These are phyloP conservation scores for Prunus dulcis DNA, from an alignment of 306 rosid genomes.

Conservation along the genomic window DNA sequence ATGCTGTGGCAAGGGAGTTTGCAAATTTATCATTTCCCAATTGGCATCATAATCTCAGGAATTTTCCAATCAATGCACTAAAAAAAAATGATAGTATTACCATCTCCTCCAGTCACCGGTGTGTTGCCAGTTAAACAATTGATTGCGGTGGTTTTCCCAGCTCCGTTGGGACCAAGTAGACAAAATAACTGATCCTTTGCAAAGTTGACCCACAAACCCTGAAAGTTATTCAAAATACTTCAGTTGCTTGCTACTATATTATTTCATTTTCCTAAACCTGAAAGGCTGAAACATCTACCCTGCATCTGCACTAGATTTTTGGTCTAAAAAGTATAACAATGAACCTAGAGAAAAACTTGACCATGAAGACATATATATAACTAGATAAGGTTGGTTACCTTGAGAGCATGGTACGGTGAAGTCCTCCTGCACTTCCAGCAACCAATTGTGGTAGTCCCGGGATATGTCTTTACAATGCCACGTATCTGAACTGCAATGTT, in stretches of 20 bases:
- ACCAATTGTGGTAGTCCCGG: conserved; percentile 45
- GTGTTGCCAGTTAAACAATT: conserved; percentile 86
- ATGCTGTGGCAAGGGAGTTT: conserved; percentile 45
- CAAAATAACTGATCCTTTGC: conserved; percentile 83
- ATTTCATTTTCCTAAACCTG: background rate
- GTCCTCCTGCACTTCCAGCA: conserved; percentile 56
- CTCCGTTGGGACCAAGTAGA: conserved; percentile 93
- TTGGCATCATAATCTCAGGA: background rate
- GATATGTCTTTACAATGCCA: conserved; percentile 76
- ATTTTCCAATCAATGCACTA: background rate
- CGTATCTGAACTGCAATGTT: conserved; percentile 78
- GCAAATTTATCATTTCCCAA: background rate
- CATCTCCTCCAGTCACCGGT: conserved; percentile 83
- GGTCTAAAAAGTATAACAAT: background rate
- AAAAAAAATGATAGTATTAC: conserved; percentile 30
- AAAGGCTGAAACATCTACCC: background rate
- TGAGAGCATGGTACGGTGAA: conserved; percentile 59
- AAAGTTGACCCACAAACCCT: conserved; percentile 90
- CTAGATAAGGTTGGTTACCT: conserved; percentile 48
- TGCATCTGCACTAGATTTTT: background rate
- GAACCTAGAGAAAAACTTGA: too few species aligned
- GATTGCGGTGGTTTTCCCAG: conserved; percentile 90
- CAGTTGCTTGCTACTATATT: background rate
- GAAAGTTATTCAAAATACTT: conserved; percentile 30
- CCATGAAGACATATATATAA: too few species aligned